Evolutionary conservation across 768 basidiomycete species (phyloP).

Genomic region (Hortiboletus campestris): DNA sequence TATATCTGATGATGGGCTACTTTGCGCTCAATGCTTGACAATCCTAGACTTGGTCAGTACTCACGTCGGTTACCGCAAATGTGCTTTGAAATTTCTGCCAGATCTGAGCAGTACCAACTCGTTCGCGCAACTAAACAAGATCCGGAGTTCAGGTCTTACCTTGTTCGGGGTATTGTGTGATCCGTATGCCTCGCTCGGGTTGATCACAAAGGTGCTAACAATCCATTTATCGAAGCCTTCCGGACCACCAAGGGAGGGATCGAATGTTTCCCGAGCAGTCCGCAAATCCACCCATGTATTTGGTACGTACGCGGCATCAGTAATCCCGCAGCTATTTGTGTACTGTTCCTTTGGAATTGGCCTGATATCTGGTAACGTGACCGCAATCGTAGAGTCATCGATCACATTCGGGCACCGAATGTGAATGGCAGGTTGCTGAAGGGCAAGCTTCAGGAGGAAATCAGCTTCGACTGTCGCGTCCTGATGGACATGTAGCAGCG

Average conservation of each 20-base stretch:
- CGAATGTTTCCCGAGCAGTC: conserved; percentile 36
- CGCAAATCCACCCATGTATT: conserved; percentile 36
- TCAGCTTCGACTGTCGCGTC: conserved; percentile 40
- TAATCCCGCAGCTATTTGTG: conserved; percentile 25
- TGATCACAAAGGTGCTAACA: conserved; percentile 36
- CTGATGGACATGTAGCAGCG: conserved; percentile 43
- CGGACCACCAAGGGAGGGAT: conserved; percentile 35
- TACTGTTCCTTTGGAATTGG: conserved; percentile 30
- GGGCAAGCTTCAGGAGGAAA: conserved; percentile 36
- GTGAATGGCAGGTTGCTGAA: conserved; percentile 40
- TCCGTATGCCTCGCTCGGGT: conserved; percentile 43
- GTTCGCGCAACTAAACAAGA: too few relatives aligned
- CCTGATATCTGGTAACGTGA: conserved; percentile 35
- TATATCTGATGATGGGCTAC: conserved; percentile 29
- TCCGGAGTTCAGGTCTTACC: too few relatives aligned
- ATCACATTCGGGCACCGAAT: conserved; percentile 30
- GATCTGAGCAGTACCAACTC: too few relatives aligned
- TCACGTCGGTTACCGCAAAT: conserved; percentile 15
- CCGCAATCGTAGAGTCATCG: conserved; percentile 21
- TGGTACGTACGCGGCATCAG: conserved; percentile 27
- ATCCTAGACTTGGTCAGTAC: conserved; percentile 8
- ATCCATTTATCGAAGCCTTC: conserved; percentile 45
- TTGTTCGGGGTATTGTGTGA: conserved; percentile 35
- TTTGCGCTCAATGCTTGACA: neutral
- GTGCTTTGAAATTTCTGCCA: too few relatives aligned